Evolutionary conservation across 257 asterid genomes (phyloP), one percentile per base, ranked within the genome.

Genomic region (Cinchona pubescens): DNA sequence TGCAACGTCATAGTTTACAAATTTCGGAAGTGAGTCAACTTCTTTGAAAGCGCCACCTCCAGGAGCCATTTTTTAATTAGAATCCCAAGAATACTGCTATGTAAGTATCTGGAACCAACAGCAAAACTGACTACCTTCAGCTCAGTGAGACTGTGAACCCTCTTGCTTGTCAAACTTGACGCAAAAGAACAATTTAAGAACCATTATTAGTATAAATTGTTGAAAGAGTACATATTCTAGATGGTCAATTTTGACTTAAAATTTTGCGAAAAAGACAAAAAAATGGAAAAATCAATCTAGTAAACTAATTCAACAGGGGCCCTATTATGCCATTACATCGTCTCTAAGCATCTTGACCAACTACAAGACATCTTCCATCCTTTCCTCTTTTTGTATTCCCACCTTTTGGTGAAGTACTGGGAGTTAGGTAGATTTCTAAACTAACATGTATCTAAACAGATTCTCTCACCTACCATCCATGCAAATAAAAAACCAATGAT

Each of bases 61-160:
- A 15, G 87, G 90, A 79, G 94, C 96, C 97, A 92, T 92, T n/a
- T 59, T 61, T 40, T 38, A 78, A 37, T 62, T 62, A 71, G 29
- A 71, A 63, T 27, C 69, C 53, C 77, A 25, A 60, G 29, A 59
- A 74, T 42, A 67, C 40, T 69, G 72, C 55, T 30, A 15, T 42
- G 67, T 68, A 51, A 69, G 71, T 40, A 62, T 29, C 74, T 53
- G 46, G 25, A 76, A 69, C 15, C 48, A 78, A 34, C 63, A 73
- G 38, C 49, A 60, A 29, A n/a, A 63, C 38, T 30, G 60, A n/a
- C 18, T 45, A 27, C 11, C 15, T 29, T 73, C 71, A 29, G 19
- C 51, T 66, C 25, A 19, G 42, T 30, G 35, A 35, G 11, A 34
- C 63, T 51, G 53, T 11, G 35, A 42, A 51, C 73, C 51, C 75